phyloP scores from a whole-genome alignment of 768 basidiomycete species.

The Mycena belliarum region DNA sequence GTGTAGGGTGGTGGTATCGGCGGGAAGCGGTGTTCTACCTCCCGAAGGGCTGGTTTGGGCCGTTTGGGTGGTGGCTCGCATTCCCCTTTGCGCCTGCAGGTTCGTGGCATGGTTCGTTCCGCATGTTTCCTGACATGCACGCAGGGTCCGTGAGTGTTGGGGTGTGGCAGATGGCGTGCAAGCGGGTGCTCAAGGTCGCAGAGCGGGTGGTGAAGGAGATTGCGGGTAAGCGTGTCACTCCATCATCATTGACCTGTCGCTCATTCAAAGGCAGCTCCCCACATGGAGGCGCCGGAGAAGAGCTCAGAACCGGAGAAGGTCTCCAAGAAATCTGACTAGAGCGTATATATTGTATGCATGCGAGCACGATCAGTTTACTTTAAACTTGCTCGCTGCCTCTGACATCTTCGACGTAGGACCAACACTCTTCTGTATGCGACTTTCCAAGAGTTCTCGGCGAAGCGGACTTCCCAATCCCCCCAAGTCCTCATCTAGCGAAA shows the following conservation, averaged over 20 bases:
- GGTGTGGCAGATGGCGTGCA: slow-evolving; percentile 95
- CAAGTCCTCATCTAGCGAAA: too few relatives aligned
- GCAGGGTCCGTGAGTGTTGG: slow-evolving; percentile 90
- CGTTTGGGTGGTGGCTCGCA: slow-evolving; percentile 83
- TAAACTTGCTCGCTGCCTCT: too few relatives aligned
- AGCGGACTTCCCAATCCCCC: too few relatives aligned
- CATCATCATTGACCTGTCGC: not conserved
- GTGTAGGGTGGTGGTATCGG: slow-evolving; percentile 90
- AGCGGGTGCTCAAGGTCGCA: slow-evolving; percentile 75
- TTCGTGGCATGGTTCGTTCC: slow-evolving; percentile 33
- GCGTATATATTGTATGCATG: too few relatives aligned
- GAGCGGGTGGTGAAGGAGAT: slow-evolving; percentile 74
- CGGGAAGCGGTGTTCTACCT: slow-evolving; percentile 91
- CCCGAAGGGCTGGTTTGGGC: slow-evolving; percentile 88
- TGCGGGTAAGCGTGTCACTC: not conserved
- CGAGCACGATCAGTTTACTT: too few relatives aligned
- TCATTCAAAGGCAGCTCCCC: not conserved
- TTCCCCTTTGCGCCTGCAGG: slow-evolving; percentile 91
- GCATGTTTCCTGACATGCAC: not conserved
- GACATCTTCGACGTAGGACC: too few relatives aligned
- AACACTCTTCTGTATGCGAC: too few relatives aligned
- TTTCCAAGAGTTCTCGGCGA: too few relatives aligned
- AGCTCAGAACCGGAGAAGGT: not conserved
- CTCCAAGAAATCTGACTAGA: too few relatives aligned
- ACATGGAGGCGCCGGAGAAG: not conserved